Base-by-base conservation (phyloP, 768 basidiomycete genomes). In the Rhodotorula taiwanensis region DNA sequence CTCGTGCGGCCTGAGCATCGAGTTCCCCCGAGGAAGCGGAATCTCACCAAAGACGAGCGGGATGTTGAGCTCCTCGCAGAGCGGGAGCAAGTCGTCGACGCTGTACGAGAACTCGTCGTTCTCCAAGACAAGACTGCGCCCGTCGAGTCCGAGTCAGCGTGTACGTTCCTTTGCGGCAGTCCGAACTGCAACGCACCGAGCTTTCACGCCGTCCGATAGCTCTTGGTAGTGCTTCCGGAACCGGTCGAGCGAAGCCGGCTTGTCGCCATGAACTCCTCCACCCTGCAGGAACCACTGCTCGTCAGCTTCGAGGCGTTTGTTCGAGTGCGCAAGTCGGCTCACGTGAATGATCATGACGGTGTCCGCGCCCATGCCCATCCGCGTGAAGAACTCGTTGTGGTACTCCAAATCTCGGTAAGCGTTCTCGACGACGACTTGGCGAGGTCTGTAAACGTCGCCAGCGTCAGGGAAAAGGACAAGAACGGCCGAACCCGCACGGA, bases 81-180 rank as follows among this genome's bases (percentile, higher is more conserved):
- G 70, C 0, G 87, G 86, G n/a, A 95, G 78, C 16, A 95, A 79
- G 58, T 95, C 93, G 64, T 89, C 89, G 1, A 87, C 86, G 55
- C 83, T 89, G 75, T 92, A 95, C 72, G 90, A 94, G 68, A 95
- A 80, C 80, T 97, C 93, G 68, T 95, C 93, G 64, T 95, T 97
- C 76, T 97, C 93, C 28, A 71, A 62, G 7, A 68, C 62, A 36
- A 67, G 53, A 7, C 61, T 62, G 41, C 6, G 33, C 2, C 18
- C 23, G 44, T 25, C n/a, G n/a, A 45, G 31, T 20, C 18, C 4
- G 52, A 21, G 41, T 49, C 28, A 42, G 31, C 13, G 3, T 1
- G 33, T n/a, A n/a, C n/a, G n/a, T n/a, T n/a, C n/a, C 31, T 6
- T 34, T n/a, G 3, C 33, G 27, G 4, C 28, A 23, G 20, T 10